These are phyloP conservation scores for Eragrostis nindensis DNA, from an alignment of 176 grass and related monocot species.

Conservation along the genomic window DNA sequence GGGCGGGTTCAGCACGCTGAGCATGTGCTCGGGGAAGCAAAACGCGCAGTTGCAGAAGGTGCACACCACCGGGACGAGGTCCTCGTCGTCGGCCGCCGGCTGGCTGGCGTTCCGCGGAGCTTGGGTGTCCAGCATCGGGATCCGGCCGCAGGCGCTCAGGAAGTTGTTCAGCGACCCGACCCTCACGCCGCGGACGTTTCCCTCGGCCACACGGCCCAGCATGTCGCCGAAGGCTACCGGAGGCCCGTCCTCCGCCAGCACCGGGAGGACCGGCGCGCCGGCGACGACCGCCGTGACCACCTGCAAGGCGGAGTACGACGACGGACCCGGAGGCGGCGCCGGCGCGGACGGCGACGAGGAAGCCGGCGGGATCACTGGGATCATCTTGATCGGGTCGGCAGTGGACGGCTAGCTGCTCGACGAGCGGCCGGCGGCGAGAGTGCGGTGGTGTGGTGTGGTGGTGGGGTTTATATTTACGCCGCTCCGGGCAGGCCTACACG, in stretches of 20 bases:
- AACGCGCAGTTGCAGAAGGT: not conserved
- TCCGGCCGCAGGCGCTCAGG: not conserved
- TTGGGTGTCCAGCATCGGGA: not conserved
- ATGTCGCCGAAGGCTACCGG: not conserved
- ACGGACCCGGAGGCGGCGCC: not conserved
- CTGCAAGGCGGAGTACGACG: not conserved
- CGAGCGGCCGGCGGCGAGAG: too few relatives aligned
- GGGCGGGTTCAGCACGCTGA: not conserved
- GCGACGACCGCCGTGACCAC: not conserved
- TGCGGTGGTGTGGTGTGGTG: too few relatives aligned
- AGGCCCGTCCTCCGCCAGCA: not conserved
- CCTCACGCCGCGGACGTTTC: not conserved
- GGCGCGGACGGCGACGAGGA: not conserved
- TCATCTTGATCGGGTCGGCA: not conserved
- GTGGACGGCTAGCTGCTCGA: too few relatives aligned
- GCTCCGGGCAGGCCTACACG: too few relatives aligned
- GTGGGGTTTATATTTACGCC: too few relatives aligned
- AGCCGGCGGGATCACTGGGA: not conserved
- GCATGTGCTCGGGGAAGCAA: not conserved
- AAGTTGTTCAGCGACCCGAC: not conserved
- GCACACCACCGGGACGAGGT: not conserved
- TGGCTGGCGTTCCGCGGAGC: not conserved
- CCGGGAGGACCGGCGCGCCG: not conserved
- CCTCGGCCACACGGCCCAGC: not conserved
- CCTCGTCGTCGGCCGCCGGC: not conserved